Evolutionary conservation across 140 eudicot species (phyloP).

Genomic region (Oenanthe javanica): DNA sequence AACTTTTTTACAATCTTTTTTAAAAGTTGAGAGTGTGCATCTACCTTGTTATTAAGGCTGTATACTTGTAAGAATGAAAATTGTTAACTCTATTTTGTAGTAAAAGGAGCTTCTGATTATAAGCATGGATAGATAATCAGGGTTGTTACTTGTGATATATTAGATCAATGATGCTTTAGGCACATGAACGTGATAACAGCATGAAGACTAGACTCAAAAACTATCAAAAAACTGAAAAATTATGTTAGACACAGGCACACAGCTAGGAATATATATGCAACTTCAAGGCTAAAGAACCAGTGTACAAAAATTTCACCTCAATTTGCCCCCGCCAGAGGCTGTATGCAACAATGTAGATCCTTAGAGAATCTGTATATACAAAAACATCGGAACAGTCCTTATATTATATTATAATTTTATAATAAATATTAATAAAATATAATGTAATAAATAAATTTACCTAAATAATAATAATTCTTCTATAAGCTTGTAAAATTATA

Average conservation of each 20-base stretch:
- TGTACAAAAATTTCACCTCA: constrained; percentile 15
- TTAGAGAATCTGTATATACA: constrained; percentile 20
- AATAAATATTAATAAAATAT: background rate
- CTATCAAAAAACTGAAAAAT: background rate
- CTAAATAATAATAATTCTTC: too few species aligned
- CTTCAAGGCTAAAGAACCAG: background rate
- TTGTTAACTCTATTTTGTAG: background rate
- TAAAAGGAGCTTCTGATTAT: background rate
- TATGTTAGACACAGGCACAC: background rate
- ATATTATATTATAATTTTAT: too few species aligned
- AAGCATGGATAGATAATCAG: background rate
- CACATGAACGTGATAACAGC: background rate
- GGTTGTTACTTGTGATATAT: background rate
- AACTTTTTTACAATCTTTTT: too few species aligned
- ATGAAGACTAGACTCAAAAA: background rate
- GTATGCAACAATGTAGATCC: constrained; percentile 28
- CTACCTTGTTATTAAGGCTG: too few species aligned
- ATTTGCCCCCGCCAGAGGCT: constrained; percentile 27
- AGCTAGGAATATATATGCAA: background rate
- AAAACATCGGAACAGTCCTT: constrained; percentile 8
- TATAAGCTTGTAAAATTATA: too few species aligned
- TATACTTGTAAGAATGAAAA: too few species aligned
- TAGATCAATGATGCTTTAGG: too few species aligned
- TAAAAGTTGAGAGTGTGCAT: background rate
- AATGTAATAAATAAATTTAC: background rate